These are phyloP conservation scores for Cercospora beticola DNA, from an alignment of 2,329 filamentous ascomycete genomes.

Conservation along the genomic window DNA sequence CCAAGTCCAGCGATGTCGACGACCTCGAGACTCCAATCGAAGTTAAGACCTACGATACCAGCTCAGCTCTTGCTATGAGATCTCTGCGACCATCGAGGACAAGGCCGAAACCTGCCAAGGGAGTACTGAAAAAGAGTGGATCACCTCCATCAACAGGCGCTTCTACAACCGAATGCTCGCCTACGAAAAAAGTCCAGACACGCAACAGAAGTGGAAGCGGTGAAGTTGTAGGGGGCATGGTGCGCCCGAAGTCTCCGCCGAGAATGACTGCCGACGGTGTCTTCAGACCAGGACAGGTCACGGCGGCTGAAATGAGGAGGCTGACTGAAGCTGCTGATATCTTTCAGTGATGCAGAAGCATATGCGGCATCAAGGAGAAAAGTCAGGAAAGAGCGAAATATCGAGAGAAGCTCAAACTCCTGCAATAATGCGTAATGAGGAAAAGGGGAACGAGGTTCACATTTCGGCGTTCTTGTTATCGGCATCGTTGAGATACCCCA, in stretches of 20 bases:
- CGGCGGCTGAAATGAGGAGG: background rate
- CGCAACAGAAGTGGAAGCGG: background rate
- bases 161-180: constrained; percentile 9
- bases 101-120: constrained; percentile 20
- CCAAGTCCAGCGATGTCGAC: background rate
- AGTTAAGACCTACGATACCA: constrained; percentile 11
- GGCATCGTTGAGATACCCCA: constrained; percentile 9
- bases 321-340: background rate
- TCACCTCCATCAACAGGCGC: constrained; percentile 7
- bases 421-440: constrained; percentile 1
- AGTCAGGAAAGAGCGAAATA: background rate
- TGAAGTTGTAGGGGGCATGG: background rate
- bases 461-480: background rate
- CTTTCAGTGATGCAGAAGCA: background rate
- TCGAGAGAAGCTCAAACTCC: background rate
- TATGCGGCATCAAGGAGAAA: background rate
- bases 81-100: constrained; percentile 17
- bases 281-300: background rate
- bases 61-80: background rate
- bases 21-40: constrained; percentile 14
- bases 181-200: background rate
- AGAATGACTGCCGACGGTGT: background rate
- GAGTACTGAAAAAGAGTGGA: constrained; percentile 24
- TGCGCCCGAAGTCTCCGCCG: background rate
- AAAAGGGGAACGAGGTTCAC: background rate